Base-by-base conservation (phyloP, 306 rosid species). In the Prunus mira region DNA sequence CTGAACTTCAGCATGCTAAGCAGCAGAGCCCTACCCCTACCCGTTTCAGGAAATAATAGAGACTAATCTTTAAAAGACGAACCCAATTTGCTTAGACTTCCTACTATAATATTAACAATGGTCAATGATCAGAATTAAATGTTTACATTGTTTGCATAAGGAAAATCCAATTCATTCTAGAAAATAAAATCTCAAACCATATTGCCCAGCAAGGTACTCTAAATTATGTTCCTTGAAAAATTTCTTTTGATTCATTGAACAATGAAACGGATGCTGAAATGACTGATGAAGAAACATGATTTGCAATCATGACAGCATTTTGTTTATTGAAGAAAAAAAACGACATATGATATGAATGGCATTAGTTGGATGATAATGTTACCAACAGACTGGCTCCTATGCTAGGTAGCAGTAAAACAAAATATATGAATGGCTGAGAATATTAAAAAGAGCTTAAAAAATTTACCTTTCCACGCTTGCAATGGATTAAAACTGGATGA, bases 391-490 rank as follows among this genome's bases (percentile, higher is more conserved):
- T 50, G n/a, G 18, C 50, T 25, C 58, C 46, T 7, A 49, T 5
- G 19, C 72, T n/a, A 9, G 20, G 1, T 34, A 70, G 15, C 24
- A 72, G 67, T 30, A 12, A 58, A 68, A 60, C 65, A 43, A 17
- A 12, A 41, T 22, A 50, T 61, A 24, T 5, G 5, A 28, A 32
- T 1, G 50, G 49, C 28, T 3, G 28, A 41, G n/a, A 2, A 5
- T 46, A 61, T 15, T 0, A 13, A 27, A 38, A 10, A 18, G 3
- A 20, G 47, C n/a, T 14, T 12, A 19, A 28, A 13, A 4, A 50
- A 20, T 11, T 28, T 68, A 88, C 92, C 90, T 88, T 88, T 71
- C 90, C 92, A 54, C 90, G 84, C 85, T 88, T 88, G 86, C 92
- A 88, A 56, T 86, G 92, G 79, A 88, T 86, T 88, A 88, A 73